These are phyloP conservation scores for Candolleomyces aberdarensis DNA, from an alignment of 768 basidiomycete genomes.

Conservation along the genomic window DNA sequence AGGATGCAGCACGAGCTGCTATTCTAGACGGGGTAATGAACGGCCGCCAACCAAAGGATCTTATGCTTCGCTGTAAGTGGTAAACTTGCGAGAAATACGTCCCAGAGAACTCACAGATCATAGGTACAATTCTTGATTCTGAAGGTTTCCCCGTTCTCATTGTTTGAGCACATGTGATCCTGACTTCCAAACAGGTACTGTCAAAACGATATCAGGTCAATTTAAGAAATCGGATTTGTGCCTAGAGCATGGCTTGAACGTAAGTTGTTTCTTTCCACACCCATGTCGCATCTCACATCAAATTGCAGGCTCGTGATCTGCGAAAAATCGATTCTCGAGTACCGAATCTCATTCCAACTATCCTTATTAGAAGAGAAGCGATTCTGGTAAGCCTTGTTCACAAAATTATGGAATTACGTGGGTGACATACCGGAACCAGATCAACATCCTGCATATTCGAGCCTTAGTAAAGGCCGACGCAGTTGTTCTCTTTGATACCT, in stretches of 20 bases:
- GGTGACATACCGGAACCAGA: constrained; percentile 35
- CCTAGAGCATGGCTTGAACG: constrained; percentile 84
- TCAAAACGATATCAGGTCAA: constrained; percentile 83
- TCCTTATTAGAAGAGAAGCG: constrained; percentile 84
- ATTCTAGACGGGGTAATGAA: constrained; percentile 86
- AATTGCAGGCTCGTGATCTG: constrained; percentile 81
- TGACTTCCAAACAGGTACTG: constrained; percentile 53
- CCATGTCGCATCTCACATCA: constrained; percentile 8
- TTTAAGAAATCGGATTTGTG: constrained; percentile 92
- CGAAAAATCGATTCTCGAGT: constrained; percentile 95
- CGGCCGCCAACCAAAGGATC: constrained; percentile 82
- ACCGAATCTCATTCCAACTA: constrained; percentile 93
- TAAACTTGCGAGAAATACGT: constrained; percentile 8
- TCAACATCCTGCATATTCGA: constrained; percentile 93
- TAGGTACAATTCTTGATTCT: constrained; percentile 85
- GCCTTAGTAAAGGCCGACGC: constrained; percentile 92
- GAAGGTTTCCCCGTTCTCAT: constrained; percentile 51
- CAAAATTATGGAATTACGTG: constrained; percentile 5
- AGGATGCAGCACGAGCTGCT: constrained; percentile 68
- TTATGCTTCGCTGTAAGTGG: constrained; percentile 85
- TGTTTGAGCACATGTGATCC: constrained; percentile 16
- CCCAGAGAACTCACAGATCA: constrained; percentile 12
- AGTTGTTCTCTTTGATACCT: constrained; percentile 89
- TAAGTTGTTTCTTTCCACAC: constrained; percentile 38
- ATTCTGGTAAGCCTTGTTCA: constrained; percentile 60